Evolutionary conservation across 805 yeast species (phyloP).

Genomic region (Pichia membranifaciens): DNA sequence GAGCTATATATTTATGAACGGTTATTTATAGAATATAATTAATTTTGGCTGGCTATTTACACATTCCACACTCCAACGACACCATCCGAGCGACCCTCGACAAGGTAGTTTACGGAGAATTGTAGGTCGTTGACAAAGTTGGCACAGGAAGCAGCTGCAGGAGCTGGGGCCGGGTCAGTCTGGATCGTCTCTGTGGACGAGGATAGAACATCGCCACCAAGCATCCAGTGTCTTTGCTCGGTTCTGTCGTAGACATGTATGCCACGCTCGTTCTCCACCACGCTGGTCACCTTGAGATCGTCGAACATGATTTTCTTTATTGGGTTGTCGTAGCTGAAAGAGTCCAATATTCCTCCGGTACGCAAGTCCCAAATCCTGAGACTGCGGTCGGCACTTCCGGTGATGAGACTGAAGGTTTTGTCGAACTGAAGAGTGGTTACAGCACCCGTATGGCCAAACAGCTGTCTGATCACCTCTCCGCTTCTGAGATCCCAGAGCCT

Average conservation of each 20-base stretch:
- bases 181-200: not conserved
- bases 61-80: slow-evolving; percentile 59
- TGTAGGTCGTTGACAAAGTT: slow-evolving; percentile 17
- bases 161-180: slow-evolving; percentile 15
- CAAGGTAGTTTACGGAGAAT: slow-evolving; percentile 58
- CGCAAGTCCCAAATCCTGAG: slow-evolving; percentile 70
- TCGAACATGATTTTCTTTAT: slow-evolving; percentile 57
- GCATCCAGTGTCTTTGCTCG: slow-evolving; percentile 45
- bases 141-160: not conserved
- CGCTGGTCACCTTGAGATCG: slow-evolving; percentile 42
- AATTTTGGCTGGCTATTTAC: not conserved
- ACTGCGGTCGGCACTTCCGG: slow-evolving; percentile 60
- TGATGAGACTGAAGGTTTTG: slow-evolving; percentile 47
- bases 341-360: slow-evolving; percentile 55
- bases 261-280: slow-evolving; percentile 41
- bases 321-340: slow-evolving; percentile 55
- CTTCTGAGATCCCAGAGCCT: slow-evolving; percentile 71
- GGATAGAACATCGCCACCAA: slow-evolving; percentile 39
- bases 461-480: slow-evolving; percentile 56
- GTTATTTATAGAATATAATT: no score
- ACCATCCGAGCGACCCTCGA: slow-evolving; percentile 62
- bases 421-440: slow-evolving; percentile 66
- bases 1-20: no score
- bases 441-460: slow-evolving; percentile 65
- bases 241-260: slow-evolving; percentile 56